These are phyloP conservation scores for Phytomonas francai DNA, from an alignment of 208 protist species.

Conservation along the genomic window DNA sequence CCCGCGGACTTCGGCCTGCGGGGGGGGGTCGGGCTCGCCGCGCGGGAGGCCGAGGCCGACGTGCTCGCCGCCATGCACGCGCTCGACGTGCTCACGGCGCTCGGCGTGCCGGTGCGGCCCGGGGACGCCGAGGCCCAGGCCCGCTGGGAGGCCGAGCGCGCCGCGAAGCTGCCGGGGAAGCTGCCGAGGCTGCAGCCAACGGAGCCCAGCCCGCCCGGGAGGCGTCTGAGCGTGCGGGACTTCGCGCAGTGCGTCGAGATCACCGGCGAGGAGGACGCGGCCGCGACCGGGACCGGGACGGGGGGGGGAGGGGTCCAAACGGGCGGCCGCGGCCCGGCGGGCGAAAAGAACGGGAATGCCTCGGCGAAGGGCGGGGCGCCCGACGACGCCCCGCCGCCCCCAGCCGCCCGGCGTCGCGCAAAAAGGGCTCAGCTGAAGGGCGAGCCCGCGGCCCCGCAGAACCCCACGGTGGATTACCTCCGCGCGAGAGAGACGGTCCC, in stretches of 20 bases:
- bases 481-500: conserved; percentile 20
- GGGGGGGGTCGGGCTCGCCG: conserved; percentile 71
- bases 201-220: conserved; percentile 27
- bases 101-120: conserved; percentile 25
- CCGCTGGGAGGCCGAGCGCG: background rate
- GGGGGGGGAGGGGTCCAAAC: no score
- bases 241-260: conserved; percentile 5
- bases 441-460: background rate
- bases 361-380: background rate
- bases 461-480: no score
- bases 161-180: conserved; percentile 6
- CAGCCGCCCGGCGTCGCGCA: background rate
- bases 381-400: background rate
- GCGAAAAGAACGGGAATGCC: background rate
- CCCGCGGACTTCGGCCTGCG: conserved; percentile 60
- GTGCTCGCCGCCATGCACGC: conserved; percentile 80
- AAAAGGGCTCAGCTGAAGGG: background rate
- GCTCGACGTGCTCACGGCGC: conserved; percentile 51
- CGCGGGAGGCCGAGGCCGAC: conserved; percentile 36
- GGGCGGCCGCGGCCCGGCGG: background rate
- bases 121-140: background rate
- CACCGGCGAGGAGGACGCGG: background rate
- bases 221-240: conserved; percentile 17
- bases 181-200: conserved; percentile 3
- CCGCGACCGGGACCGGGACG: no score